phyloP scores from a whole-genome alignment of 2,329 filamentous ascomycete species.

The Xylaria sp. region DNA sequence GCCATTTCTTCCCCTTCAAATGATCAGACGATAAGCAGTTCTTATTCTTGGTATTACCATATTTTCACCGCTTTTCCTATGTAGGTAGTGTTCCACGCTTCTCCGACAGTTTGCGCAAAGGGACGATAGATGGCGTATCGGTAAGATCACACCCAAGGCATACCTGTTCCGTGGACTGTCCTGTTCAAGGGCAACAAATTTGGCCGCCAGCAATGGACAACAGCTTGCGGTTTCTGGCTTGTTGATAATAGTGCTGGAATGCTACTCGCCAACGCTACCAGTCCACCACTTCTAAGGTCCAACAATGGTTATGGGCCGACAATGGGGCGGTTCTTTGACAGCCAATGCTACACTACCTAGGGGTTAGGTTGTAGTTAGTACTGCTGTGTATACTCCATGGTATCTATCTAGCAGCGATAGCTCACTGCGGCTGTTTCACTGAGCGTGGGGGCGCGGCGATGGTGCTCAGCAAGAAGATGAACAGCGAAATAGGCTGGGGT shows the following conservation, averaged over 20 bases:
- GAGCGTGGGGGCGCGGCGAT: background rate
- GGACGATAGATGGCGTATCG: background rate
- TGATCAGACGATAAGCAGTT: background rate
- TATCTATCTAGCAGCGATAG: constrained; percentile 4
- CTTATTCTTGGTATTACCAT: background rate
- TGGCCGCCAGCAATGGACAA: background rate
- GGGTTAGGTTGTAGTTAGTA: background rate
- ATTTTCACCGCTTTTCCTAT: background rate
- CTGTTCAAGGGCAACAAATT: background rate
- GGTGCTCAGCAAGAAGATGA: constrained; percentile 7
- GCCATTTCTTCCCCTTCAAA: constrained; percentile 24
- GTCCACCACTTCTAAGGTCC: background rate
- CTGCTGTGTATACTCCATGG: background rate
- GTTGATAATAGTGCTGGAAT: constrained; percentile 1
- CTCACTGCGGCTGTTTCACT: background rate
- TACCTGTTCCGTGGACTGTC: background rate
- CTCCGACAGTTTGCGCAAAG: background rate
- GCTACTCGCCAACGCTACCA: background rate
- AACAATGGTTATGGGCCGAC: constrained; percentile 6
- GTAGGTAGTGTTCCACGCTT: background rate
- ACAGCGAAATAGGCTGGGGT: background rate
- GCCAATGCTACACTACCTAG: background rate
- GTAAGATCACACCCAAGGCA: background rate
- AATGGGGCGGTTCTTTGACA: background rate
- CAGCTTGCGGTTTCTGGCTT: background rate